These are phyloP conservation scores for Colletotrichum camelliae DNA, from an alignment of 2,329 filamentous ascomycete species.

Conservation along the genomic window DNA sequence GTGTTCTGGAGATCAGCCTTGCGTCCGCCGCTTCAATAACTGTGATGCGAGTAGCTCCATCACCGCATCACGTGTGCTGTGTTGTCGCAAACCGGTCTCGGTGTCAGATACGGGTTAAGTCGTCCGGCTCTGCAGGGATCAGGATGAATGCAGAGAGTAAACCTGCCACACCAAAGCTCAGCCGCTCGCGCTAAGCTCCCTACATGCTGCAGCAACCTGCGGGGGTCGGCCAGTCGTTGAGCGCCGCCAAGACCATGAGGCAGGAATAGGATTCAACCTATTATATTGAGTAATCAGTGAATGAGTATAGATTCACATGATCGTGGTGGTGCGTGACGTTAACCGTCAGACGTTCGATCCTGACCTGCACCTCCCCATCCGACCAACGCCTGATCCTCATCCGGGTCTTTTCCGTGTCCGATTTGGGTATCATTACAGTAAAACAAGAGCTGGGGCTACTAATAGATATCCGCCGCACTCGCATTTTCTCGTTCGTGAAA, in stretches of 20 bases:
- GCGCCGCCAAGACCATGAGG: neutral
- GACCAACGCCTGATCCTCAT: neutral
- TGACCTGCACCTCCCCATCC: neutral
- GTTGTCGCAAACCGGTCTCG: neutral
- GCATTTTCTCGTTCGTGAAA: neutral
- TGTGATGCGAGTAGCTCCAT: neutral
- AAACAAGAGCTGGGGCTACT: neutral
- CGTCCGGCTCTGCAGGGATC: neutral
- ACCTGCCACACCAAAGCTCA: neutral
- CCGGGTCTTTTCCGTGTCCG: neutral
- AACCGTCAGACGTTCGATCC: neutral
- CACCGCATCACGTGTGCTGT: neutral
- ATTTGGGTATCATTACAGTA: constrained; percentile 18
- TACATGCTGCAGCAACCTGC: neutral
- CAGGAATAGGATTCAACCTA: neutral
- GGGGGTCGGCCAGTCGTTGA: neutral
- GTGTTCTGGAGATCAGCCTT: neutral
- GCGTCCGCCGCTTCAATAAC: neutral
- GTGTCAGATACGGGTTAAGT: neutral
- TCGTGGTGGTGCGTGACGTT: neutral
- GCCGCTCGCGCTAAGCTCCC: constrained; percentile 6
- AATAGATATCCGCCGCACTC: neutral
- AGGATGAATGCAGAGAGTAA: neutral
- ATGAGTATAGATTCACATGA: neutral
- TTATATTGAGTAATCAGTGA: neutral